Evolutionary conservation across 805 yeast genomes (phyloP).

Genomic region (Myxozyma sirexii): DNA sequence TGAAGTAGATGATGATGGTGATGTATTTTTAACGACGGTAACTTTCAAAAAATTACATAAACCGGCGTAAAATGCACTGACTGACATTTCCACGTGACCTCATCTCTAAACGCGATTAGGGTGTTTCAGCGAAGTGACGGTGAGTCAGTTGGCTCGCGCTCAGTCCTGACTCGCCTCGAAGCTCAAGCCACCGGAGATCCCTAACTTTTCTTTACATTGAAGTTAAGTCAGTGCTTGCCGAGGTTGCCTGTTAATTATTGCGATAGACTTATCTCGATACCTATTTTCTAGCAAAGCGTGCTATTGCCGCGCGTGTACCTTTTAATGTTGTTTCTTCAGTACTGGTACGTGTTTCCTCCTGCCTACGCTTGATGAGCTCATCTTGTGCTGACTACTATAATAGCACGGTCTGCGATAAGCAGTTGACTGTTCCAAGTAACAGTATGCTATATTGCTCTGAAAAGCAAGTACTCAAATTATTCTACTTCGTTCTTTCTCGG

Average conservation of each 20-base stretch:
- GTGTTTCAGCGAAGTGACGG: background rate
- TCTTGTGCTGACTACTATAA: background rate
- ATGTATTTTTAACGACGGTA: background rate
- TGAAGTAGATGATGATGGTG: background rate
- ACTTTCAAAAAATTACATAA: no score
- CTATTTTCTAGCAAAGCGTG: background rate
- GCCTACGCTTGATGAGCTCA: background rate
- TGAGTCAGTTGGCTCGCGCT: constrained; percentile 13
- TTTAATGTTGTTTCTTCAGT: constrained; percentile 25
- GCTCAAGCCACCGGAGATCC: constrained; percentile 2
- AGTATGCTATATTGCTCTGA: constrained; percentile 26
- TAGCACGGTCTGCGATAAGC: constrained; percentile 28
- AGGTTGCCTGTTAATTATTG: no score
- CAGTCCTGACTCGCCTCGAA: background rate
- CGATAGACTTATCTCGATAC: no score
- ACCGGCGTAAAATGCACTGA: no score
- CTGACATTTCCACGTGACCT: no score
- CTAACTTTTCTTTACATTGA: background rate
- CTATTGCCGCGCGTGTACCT: background rate
- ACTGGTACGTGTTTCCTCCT: constrained; percentile 12
- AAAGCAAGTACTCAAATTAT: background rate
- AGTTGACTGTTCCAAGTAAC: constrained; percentile 14
- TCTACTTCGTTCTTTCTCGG: background rate
- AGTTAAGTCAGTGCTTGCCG: background rate
- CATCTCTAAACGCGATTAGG: background rate